Base-by-base conservation (phyloP, 2,329 filamentous ascomycete genomes). In the Metarhizium guizhouense region DNA sequence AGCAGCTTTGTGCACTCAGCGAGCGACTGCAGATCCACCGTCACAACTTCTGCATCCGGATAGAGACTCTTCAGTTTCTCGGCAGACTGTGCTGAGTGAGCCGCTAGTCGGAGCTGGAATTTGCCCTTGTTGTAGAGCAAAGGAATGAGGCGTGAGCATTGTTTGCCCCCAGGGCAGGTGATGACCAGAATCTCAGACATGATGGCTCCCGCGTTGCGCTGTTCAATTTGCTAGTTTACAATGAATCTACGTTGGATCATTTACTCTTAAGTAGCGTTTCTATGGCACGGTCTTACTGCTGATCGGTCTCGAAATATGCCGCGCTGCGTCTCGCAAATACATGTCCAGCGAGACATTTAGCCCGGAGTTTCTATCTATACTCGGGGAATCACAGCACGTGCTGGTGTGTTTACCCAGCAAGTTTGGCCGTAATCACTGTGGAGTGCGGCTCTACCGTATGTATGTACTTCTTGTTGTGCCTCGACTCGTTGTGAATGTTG, bases 161-260 rank as follows among this genome's bases (percentile, higher is more conserved):
- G 49, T 40, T 51, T 51, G 32, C 49, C 49, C 13, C 49, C 49
- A 7, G 49, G 49, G 49, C 49, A 51, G 18, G 49, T 51, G 16
- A 51, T 40, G 32, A 51, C 49, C 6, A 51, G 49, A 51, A 51
- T 40, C 34, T 51, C 49, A 6, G 49, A 51, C 49, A 51, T 51
- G 49, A 6, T 16, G 6, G 11, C 34, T 13, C 13, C 34, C 34
- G 13, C 3, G 25, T 25, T 25, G 25, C 25, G 34, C 34, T 36
- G 34, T 36, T 36, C 34, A 36, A 13, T 36, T 8, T 36, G 25
- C 25, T 25, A 25, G 32, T 34, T 11, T 34, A 11, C 32, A 40
- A 40, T 7, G 38, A 25, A 25, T 13, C 18, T 47, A 30, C 5
- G 10, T 20, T 25, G 38, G 11, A 16, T 18, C 1, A 11, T 13